phyloP scores from a whole-genome alignment of 495 filamentous ascomycete species.

The Talaromyces wortmannii region DNA sequence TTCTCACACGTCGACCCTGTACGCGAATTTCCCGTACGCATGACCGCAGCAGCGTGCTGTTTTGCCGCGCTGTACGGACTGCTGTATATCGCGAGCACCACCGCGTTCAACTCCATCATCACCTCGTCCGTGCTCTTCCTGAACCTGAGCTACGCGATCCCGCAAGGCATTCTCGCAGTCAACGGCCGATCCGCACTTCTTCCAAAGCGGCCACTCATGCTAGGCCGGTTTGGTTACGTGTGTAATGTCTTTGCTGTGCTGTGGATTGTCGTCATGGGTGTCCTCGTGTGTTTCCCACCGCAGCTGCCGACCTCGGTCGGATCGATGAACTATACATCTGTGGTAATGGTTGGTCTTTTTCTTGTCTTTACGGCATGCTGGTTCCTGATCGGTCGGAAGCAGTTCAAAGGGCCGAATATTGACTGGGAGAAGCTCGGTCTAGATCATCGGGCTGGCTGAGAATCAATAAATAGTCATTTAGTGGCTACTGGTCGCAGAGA shows the following conservation, averaged over 20 bases:
- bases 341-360: neutral
- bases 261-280: slow-evolving; percentile 17
- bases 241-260: slow-evolving; percentile 24
- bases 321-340: slow-evolving; percentile 26
- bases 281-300: slow-evolving; percentile 26
- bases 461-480: too few species aligned
- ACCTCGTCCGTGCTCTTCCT: slow-evolving; percentile 26
- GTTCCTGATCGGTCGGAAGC: neutral
- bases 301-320: slow-evolving; percentile 13
- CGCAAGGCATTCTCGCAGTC: slow-evolving; percentile 21
- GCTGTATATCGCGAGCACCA: slow-evolving; percentile 27
- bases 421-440: neutral
- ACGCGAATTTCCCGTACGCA: slow-evolving; percentile 11
- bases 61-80: slow-evolving; percentile 22
- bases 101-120: slow-evolving; percentile 32
- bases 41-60: slow-evolving; percentile 9
- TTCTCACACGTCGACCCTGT: slow-evolving; percentile 6
- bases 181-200: slow-evolving; percentile 15
- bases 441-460: slow-evolving; percentile 7
- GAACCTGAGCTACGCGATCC: slow-evolving; percentile 28
- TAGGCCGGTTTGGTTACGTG: slow-evolving; percentile 18
- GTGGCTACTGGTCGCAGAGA: too few species aligned
- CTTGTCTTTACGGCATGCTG: neutral
- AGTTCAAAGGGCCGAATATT: neutral
- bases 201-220: slow-evolving; percentile 17